Evolutionary conservation across 2,329 filamentous ascomycete species (phyloP).

Genomic region (Paraphoma chrysanthemicola): DNA sequence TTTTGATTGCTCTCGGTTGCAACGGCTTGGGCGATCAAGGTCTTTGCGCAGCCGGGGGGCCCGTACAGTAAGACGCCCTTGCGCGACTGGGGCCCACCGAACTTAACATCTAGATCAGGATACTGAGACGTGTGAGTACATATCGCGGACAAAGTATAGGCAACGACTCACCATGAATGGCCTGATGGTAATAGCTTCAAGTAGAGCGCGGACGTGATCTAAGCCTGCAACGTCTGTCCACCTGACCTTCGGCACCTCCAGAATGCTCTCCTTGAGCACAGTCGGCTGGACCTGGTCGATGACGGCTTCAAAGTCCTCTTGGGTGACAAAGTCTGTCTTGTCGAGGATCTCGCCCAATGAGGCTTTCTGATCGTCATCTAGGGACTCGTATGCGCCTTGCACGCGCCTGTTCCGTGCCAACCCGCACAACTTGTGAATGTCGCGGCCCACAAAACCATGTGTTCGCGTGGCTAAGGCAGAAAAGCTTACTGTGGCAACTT

Average conservation of each 20-base stretch:
- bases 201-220: slow-evolving; percentile 70
- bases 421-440: slow-evolving; percentile 72
- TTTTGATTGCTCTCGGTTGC: slow-evolving; percentile 91
- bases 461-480: slow-evolving; percentile 73
- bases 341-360: slow-evolving; percentile 23
- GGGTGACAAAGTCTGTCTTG: slow-evolving; percentile 28
- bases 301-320: slow-evolving; percentile 68
- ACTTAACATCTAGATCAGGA: slow-evolving; percentile 44
- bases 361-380: slow-evolving; percentile 31
- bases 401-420: slow-evolving; percentile 55
- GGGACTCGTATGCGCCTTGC: slow-evolving; percentile 20
- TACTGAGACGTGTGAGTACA: slow-evolving; percentile 28
- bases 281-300: slow-evolving; percentile 76
- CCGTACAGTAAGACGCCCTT: slow-evolving; percentile 91
- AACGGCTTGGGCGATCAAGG: slow-evolving; percentile 86
- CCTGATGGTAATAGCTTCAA: slow-evolving; percentile 65
- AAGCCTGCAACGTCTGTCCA: slow-evolving; percentile 93
- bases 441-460: slow-evolving; percentile 84
- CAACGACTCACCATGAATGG: slow-evolving; percentile 58
- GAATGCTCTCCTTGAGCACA: slow-evolving; percentile 86
- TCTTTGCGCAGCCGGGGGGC: slow-evolving; percentile 94
- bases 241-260: slow-evolving; percentile 83
- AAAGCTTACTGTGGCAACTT: slow-evolving; percentile 56
- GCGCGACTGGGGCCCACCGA: slow-evolving; percentile 56
- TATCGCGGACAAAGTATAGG: background rate